Evolutionary conservation across 257 asterid species (phyloP), one percentile per base, ranked within the genome.

Genomic region (Rehmannia glutinosa): DNA sequence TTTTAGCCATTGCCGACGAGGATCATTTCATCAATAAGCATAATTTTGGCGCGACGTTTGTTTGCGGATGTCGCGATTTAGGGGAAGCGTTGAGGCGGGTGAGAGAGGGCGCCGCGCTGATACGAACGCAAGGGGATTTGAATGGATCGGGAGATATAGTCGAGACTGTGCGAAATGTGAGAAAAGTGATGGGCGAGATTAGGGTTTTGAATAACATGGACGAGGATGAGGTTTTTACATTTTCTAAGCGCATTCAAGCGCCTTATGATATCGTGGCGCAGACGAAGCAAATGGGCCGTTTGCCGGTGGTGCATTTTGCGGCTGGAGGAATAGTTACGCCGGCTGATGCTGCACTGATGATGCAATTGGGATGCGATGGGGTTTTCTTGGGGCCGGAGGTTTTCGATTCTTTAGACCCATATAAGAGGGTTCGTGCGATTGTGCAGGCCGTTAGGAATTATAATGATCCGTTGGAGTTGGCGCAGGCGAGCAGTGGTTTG

Each of bases 281-380:
- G 71, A 80, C 95, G 9, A 90, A 87, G 82, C 95, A 90, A 64
- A 81, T 87, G 90, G 90, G 90, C 20, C 75, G 97, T 87, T 81
- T 90, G 38, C 97, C 97, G 28, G 97, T 87, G 52, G 96, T 87
- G 64, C 95, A 87, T 77, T 90, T 90, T 6, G 94, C 96, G 0
- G 83, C 96, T 1, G 97, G 97, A 32, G 97, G 97, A 23, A 80
- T 90, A 1, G 74, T 54, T 1, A 87, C 97, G 6, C 95, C 97
- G 21, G 96, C 97, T 0, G 97, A 87, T 52, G 97, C 97, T 0
- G 97, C 97, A 2, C 52, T 90, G 59, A 80, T 87, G 97, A 86
- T 87, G 96, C 97, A 88, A 47, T 60, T 90, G 75, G 94, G 97
- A 1, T 87, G 94, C 62, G 96, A 87, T 68, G 97, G 96, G 0